Percentiles rank a stretch among this genome's conserved stretches.
phyloP scores from a whole-genome alignment of 805 yeast species.

The Yarrowia yakushimensis region DNA sequence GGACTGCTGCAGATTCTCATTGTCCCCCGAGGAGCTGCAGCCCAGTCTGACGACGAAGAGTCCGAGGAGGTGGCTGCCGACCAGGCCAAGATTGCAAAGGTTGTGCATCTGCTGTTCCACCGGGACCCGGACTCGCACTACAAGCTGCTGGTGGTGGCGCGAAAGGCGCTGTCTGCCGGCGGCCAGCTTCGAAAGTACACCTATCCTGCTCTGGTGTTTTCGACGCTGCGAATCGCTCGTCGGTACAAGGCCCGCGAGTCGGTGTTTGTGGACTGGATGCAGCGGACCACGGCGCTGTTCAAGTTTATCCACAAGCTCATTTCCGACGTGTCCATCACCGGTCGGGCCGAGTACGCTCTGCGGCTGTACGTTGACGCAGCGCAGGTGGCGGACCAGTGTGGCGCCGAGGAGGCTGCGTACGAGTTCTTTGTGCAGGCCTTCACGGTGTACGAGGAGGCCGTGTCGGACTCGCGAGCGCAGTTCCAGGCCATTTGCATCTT shows the following conservation, averaged over 20 bases:
- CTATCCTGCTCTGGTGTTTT: constrained; percentile 70
- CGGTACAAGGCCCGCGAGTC: constrained; percentile 39
- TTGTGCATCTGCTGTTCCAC: constrained; percentile 60
- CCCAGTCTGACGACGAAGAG: constrained; percentile 26
- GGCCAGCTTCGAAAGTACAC: constrained; percentile 53
- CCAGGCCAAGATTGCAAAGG: constrained; percentile 50
- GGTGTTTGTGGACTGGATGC: constrained; percentile 32
- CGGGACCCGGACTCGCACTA: constrained; percentile 47
- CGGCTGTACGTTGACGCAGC: constrained; percentile 62
- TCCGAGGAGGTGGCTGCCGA: constrained; percentile 36
- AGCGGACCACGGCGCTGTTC: constrained; percentile 50
- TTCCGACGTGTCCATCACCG: constrained; percentile 53
- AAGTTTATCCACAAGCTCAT: constrained; percentile 68
- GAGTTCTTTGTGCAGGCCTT: constrained; percentile 89
- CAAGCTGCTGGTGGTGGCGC: constrained; percentile 46
- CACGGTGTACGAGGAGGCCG: constrained; percentile 69
- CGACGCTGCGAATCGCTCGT: constrained; percentile 58
- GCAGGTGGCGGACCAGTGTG: constrained; percentile 71
- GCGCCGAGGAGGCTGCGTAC: constrained; percentile 67
- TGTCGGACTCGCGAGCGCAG: constrained; percentile 53
- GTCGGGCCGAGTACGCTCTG: constrained; percentile 41
- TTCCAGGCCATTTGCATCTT: constrained; percentile 51
- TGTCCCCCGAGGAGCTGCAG: constrained; percentile 29
- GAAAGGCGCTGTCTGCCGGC: constrained; percentile 52
- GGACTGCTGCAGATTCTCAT: constrained; percentile 57